Evolutionary conservation across 164 flowering plant genomes (phyloP), one percentile per base, ranked within the genome.

Genomic region (Umbilicus rupestris): DNA sequence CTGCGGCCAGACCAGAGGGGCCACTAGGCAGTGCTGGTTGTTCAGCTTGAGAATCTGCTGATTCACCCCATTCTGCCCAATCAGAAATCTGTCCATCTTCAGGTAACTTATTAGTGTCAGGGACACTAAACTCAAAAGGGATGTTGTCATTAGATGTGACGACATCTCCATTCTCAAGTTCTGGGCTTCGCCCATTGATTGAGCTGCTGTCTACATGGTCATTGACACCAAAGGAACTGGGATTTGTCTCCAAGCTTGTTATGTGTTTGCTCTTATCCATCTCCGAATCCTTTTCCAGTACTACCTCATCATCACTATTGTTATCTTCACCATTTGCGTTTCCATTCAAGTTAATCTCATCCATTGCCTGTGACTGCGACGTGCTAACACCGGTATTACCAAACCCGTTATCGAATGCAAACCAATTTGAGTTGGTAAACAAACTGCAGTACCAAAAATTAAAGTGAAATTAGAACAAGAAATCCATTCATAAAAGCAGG

Each of bases 341-440:
- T 49, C 79, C 87, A 63, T 87, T 82, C 76, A 89, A 74, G 74
- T 82, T 84, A 37, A 86, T 74, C n/a, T 88, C 90, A 57, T 84
- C 90, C 85, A 87, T 80, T 66, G 84, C 91, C 17, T 6, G 58
- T 31, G 81, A 50, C 1, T 69, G 70, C 20, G 95, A 82, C 46
- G 90, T 75, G 73, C 81, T 76, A 65, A 73, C 69, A 49, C 79
- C 68, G 24, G 81, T 78, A 74, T 71, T 69, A 65, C 75, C 84
- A 70, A 73, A 65, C 79, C 88, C 78, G 39, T 87, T 89, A 29
- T 89, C 93, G 79, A 89, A 94, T 33, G 96, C 87, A 77, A 94
- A 91, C 98, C 98, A 94, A 82, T 94, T 87, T 71, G 98, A 89
- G 72, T 94, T 94, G 66, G 98, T 94, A 77, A 94, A 90, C 75